Base-by-base conservation (phyloP, 192 early-diverging fungal species). In the Helicostylum pulchrum region DNA sequence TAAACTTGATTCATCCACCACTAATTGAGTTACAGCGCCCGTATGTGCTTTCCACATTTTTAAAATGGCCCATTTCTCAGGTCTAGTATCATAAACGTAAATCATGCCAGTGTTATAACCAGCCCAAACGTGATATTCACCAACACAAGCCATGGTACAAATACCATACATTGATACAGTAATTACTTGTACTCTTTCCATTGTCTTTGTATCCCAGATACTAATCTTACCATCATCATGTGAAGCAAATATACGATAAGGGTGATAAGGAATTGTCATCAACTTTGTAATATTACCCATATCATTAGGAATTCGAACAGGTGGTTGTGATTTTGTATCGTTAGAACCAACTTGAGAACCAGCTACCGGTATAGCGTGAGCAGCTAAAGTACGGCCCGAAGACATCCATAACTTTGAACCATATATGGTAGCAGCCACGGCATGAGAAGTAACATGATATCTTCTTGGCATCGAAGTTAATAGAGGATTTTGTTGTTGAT, bases 161-260 rank as follows among this genome's bases (percentile, higher is more conserved):
- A 92, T 85, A 42, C 81, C 80, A 74, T 92, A 92, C 59, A 80
- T 76, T 2, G 83, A 78, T 0, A 78, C 86, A 17, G 78, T 76
- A 44, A 88, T 75, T 14, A 81, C 71, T 44, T 74, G 72, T 1
- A 78, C 17, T 51, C 76, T 79, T 26, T 78, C 77, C 10, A 78
- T 55, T 2, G 74, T 74, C 14, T 72, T 65, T 36, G 62, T 73
- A 51, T 89, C 83, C 87, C 88, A 92, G 2, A 92, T 76, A 21
- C 82, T 80, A 9, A 94, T 81, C 61, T 84, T 90, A 34, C 91
- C 91, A 72, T 92, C 84, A 39, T 94, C 91, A 65, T 93, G 92
- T 10, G 87, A 88, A 8, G 80, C 74, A 75, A 85, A 88, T 4
- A 92, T 82, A 42, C 77, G 64, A 3, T 65, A 65, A 31, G 3